Percentiles rank a stretch among this genome's conserved stretches.
phyloP scores from a whole-genome alignment of 2,329 filamentous ascomycete genomes.

The Camptophora hylomeconis region DNA sequence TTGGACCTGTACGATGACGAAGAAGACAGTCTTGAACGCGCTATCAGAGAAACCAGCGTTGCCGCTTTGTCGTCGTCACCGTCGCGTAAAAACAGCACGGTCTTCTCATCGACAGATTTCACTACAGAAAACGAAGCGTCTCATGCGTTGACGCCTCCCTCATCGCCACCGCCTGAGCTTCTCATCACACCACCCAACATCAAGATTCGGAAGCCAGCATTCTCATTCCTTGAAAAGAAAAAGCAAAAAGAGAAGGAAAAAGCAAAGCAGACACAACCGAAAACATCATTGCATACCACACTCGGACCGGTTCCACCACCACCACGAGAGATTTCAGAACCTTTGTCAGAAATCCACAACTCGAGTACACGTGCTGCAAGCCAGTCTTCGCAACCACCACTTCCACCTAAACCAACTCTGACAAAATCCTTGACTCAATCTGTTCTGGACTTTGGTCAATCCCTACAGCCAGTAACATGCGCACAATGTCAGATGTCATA shows the following conservation, averaged over 20 bases:
- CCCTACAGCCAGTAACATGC: conserved; percentile 40
- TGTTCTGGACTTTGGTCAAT: conserved; percentile 44
- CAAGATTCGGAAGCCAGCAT: conserved; percentile 35
- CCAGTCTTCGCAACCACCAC: conserved; percentile 5
- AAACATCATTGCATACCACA: conserved; percentile 23
- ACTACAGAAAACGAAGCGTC: conserved; percentile 1
- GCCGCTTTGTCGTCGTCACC: conserved; percentile 31
- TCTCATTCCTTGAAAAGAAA: conserved; percentile 30
- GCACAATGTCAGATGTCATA: conserved; percentile 54
- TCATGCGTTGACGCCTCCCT: conserved; percentile 33
- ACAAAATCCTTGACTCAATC: conserved; percentile 38
- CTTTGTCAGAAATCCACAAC: conserved; percentile 17
- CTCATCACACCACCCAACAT: conserved; percentile 29
- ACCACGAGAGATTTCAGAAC: conserved; percentile 13
- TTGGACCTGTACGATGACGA: conserved; percentile 24
- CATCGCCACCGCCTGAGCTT: conserved; percentile 34
- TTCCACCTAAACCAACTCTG: conserved; percentile 3
- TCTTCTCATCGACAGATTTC: conserved; percentile 27
- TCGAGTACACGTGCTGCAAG: conserved; percentile 10
- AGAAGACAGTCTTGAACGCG: conserved; percentile 33
- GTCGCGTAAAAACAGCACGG: conserved; percentile 32
- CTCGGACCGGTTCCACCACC: conserved; percentile 14
- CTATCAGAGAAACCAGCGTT: conserved; percentile 34
- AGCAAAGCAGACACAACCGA: conserved; percentile 23
- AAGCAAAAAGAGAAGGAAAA: conserved; percentile 15